Evolutionary conservation across 805 yeast genomes (phyloP).

Genomic region (Wickerhamomyces sydowiorum): DNA sequence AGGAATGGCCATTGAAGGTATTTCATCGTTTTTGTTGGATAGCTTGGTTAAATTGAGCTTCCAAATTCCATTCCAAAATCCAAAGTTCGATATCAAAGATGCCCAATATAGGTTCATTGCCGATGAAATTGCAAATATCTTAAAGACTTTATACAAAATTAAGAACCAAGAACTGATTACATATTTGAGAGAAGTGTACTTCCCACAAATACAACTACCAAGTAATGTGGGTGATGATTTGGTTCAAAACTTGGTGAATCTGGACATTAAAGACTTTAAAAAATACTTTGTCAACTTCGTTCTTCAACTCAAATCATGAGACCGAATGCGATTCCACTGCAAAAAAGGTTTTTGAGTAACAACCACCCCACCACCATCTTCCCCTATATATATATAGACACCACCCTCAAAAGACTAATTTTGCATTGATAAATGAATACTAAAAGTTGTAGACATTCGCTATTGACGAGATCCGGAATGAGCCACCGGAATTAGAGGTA

Average conservation of each 20-base stretch:
- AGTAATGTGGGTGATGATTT: constrained; percentile 54
- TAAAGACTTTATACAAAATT: constrained; percentile 53
- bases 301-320: constrained; percentile 20
- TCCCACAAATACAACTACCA: constrained; percentile 54
- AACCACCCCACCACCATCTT: not conserved
- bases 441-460: not conserved
- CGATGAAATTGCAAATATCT: constrained; percentile 65
- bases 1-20: constrained; percentile 52
- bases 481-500: not conserved
- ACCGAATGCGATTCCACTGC: not conserved
- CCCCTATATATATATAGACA: not conserved
- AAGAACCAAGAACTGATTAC: constrained; percentile 41
- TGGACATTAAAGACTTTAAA: constrained; percentile 60
- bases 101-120: constrained; percentile 74
- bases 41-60: constrained; percentile 63
- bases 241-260: constrained; percentile 47
- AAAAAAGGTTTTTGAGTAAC: not conserved
- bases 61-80: constrained; percentile 74
- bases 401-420: not conserved
- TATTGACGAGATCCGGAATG: not conserved
- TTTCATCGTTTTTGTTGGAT: constrained; percentile 64
- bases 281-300: constrained; percentile 56
- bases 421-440: not conserved
- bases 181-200: constrained; percentile 46
- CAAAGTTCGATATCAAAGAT: constrained; percentile 61